Conservation (phyloP, 495 filamentous ascomycete genomes). For the Parmelia sp. region DNA sequence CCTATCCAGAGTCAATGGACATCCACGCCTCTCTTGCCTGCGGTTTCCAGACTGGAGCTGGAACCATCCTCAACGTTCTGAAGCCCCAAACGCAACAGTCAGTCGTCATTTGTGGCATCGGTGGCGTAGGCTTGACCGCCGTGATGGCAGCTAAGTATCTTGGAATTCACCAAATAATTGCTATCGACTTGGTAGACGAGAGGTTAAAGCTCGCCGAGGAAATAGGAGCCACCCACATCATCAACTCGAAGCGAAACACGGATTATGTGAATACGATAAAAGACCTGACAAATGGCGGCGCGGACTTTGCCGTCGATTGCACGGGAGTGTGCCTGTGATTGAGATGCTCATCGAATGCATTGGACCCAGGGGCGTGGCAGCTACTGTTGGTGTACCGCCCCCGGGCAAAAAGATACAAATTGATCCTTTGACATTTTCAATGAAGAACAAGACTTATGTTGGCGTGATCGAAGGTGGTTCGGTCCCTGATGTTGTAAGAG, state of each 20-base stretch:
- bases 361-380: neutral
- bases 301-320: neutral
- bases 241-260: conserved; percentile 30
- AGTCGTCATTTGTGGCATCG: conserved; percentile 38
- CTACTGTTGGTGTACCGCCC: conserved; percentile 24
- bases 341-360: neutral
- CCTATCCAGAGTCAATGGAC: conserved; percentile 26
- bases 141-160: conserved; percentile 31
- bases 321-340: neutral
- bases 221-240: conserved; percentile 40
- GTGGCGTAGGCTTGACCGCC: conserved; percentile 41
- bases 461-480: conserved; percentile 32
- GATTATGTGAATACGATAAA: neutral
- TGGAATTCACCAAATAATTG: conserved; percentile 34
- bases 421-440: conserved; percentile 29
- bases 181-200: conserved; percentile 38
- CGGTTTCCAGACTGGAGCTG: conserved; percentile 37
- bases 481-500: conserved; percentile 20
- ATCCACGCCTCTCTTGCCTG: conserved; percentile 39
- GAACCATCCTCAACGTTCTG: neutral
- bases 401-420: conserved; percentile 30
- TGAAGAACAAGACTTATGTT: conserved; percentile 29
- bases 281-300: neutral
- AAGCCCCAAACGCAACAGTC: conserved; percentile 20
- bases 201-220: conserved; percentile 37